Evolutionary conservation across 2,329 filamentous ascomycete species (phyloP).

Genomic region (Dactylellina cionopaga): DNA sequence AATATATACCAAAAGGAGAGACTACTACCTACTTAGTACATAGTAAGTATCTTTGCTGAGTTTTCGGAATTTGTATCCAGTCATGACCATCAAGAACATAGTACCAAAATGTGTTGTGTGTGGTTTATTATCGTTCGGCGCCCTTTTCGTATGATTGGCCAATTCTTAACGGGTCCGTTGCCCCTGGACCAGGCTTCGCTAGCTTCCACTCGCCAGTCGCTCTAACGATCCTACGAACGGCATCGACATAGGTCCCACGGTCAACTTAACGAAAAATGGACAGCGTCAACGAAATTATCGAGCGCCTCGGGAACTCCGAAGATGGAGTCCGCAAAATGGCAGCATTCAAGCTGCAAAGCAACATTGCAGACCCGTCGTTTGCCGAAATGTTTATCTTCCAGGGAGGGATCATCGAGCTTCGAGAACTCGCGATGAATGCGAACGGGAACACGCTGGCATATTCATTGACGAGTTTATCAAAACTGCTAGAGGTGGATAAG

Average conservation of each 20-base stretch:
- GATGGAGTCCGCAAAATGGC: conserved; percentile 98
- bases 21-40: no score
- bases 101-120: neutral
- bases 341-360: conserved; percentile 95
- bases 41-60: no score
- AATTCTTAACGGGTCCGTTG: conserved; percentile 26
- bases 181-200: conserved; percentile 34
- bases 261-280: conserved; percentile 53
- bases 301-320: conserved; percentile 58
- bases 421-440: conserved; percentile 82
- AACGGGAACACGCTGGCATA: conserved; percentile 96
- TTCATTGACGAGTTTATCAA: conserved; percentile 85
- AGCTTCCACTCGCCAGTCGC: conserved; percentile 42
- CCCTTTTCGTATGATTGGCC: conserved; percentile 20
- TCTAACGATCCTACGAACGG: conserved; percentile 21
- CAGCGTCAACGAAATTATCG: conserved; percentile 58
- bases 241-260: conserved; percentile 25
- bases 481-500: conserved; percentile 93
- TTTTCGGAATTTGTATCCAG: no score
- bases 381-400: conserved; percentile 95
- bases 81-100: no score
- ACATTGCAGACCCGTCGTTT: conserved; percentile 94
- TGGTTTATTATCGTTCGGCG: conserved; percentile 9
- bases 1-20: no score
- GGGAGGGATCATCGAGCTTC: conserved; percentile 82